These are phyloP conservation scores for Deinandra increscens DNA, from an alignment of 129 eudicot species.

Conservation along the genomic window DNA sequence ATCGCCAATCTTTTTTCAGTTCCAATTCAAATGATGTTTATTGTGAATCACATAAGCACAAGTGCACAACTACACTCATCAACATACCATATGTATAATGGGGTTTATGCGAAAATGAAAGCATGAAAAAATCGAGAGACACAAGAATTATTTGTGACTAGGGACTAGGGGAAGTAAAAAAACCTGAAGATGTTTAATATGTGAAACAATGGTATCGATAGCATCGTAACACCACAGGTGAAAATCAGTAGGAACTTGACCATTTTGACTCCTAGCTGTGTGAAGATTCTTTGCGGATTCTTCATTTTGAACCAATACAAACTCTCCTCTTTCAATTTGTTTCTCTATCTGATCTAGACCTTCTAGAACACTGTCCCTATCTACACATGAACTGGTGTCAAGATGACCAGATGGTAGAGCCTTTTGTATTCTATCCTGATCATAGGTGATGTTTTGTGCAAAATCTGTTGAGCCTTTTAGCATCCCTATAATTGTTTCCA, in stretches of 20 bases:
- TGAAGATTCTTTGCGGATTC: conserved; percentile 3
- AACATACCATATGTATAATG: not conserved
- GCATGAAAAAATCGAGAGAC: not conserved
- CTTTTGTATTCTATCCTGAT: conserved; percentile 67
- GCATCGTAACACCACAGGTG: conserved; percentile 8
- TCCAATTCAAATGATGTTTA: not conserved
- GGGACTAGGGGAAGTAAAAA: not conserved
- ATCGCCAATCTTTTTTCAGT: not conserved
- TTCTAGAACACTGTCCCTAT: not conserved
- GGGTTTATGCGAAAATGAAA: not conserved
- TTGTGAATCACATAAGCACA: not conserved
- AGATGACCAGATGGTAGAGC: conserved; percentile 96
- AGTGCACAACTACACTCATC: not conserved
- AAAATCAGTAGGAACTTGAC: conserved; percentile 16
- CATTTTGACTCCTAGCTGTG: conserved; percentile 11
- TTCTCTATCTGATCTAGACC: conserved; percentile 5
- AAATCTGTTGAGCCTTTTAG: conserved; percentile 87
- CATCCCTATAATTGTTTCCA: conserved; percentile 81
- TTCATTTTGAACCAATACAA: not conserved
- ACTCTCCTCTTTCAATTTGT: not conserved
- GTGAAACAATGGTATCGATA: conserved; percentile 1
- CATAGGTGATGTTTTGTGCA: conserved; percentile 79
- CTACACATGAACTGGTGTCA: conserved; percentile 85
- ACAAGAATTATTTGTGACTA: not conserved
- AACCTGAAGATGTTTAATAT: conserved; percentile 14